phyloP scores from a whole-genome alignment of 2,329 filamentous ascomycete genomes.

The Cytospora chrysosperma region DNA sequence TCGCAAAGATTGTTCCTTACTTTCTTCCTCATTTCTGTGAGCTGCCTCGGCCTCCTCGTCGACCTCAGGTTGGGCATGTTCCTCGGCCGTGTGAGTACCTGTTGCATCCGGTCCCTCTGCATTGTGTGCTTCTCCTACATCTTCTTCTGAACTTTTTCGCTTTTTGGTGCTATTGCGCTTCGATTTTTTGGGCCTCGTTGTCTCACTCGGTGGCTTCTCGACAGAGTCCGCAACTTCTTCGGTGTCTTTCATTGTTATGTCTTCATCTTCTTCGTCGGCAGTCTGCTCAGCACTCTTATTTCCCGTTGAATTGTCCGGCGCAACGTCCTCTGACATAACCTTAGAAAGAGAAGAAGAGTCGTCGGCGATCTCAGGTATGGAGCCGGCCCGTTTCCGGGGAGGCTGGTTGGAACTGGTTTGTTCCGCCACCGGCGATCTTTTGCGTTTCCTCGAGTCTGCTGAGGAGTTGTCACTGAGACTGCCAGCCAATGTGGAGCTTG shows the following conservation, averaged over 20 bases:
- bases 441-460: constrained; percentile 48
- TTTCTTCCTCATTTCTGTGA: constrained; percentile 63
- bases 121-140: constrained; percentile 27
- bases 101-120: constrained; percentile 15
- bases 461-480: constrained; percentile 33
- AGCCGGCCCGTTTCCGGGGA: constrained; percentile 54
- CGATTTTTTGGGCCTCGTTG: constrained; percentile 27
- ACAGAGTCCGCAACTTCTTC: constrained; percentile 34
- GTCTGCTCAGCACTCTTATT: constrained; percentile 41
- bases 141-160: constrained; percentile 29
- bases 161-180: constrained; percentile 37
- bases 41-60: constrained; percentile 60
- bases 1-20: constrained; percentile 40
- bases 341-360: constrained; percentile 35
- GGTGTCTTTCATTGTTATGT: constrained; percentile 40
- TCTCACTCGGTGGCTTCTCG: constrained; percentile 28
- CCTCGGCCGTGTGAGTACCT: constrained; percentile 30
- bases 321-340: constrained; percentile 38
- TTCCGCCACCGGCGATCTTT: constrained; percentile 47
- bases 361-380: constrained; percentile 41
- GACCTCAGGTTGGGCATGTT: constrained; percentile 51
- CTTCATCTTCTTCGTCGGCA: constrained; percentile 50
- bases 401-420: constrained; percentile 48
- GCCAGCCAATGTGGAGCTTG: constrained; percentile 23
- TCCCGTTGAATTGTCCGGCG: constrained; percentile 34